A percentile compares a stretch with the other conserved stretches of the same genome.
phyloP scores from a whole-genome alignment of 2,329 filamentous ascomycete genomes.

The Sclerotinia subarctica region DNA sequence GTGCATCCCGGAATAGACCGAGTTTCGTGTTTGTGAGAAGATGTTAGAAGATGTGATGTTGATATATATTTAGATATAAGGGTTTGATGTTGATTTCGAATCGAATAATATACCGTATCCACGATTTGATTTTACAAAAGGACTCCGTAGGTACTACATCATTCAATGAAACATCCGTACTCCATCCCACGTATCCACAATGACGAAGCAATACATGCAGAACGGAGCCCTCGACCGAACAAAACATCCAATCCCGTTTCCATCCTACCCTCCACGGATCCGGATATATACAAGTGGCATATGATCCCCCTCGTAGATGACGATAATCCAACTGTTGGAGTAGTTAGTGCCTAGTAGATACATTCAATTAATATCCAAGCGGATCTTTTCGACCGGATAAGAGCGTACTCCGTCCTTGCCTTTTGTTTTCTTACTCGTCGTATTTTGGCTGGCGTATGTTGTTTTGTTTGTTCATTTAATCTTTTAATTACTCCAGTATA shows the following conservation, averaged over 20 bases:
- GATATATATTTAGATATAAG: not conserved
- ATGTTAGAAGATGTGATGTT: not conserved
- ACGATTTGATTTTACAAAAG: not conserved
- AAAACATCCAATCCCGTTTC: not conserved
- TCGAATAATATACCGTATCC: not conserved
- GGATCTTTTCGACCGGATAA: not conserved
- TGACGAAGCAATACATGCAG: not conserved
- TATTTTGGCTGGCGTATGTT: not conserved
- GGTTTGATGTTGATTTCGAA: not conserved
- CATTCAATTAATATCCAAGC: not conserved
- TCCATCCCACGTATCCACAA: not conserved
- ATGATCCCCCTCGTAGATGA: not conserved
- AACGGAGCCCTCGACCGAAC: not conserved
- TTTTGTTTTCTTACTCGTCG: not conserved
- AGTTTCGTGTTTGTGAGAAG: not conserved
- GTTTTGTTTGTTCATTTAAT: too few relatives aligned
- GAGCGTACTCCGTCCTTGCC: too few relatives aligned
- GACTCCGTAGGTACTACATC: not conserved
- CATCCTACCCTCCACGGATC: not conserved
- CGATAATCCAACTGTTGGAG: not conserved
- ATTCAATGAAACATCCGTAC: not conserved
- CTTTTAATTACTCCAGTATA: not conserved
- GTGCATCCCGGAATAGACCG: not conserved
- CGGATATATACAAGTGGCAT: conserved; percentile 9
- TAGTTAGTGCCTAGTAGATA: too few relatives aligned